Conservation (phyloP, 371 early-diverging fungal genomes). For the Apophysomyces trapeziformis region DNA sequence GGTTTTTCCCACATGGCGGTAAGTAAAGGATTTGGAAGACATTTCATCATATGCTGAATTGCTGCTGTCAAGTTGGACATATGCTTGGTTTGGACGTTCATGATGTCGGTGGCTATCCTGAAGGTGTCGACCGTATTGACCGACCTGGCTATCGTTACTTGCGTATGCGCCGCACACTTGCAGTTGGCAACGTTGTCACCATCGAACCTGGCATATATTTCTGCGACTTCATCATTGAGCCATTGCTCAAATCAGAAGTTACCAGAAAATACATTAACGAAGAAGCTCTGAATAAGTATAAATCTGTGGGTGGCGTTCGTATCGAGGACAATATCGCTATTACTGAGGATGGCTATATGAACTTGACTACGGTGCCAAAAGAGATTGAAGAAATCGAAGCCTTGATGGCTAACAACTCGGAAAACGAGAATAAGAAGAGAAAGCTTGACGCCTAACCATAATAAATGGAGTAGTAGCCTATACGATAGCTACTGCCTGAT, state of each 20-base stretch:
- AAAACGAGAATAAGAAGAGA: constrained; percentile 1
- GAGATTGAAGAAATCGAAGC: constrained; percentile 76
- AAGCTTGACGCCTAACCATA: neutral
- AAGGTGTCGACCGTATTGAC: constrained; percentile 76
- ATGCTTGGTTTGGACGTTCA: constrained; percentile 85
- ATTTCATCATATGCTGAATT: constrained; percentile 17
- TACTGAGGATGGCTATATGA: constrained; percentile 69
- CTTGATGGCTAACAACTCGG: constrained; percentile 29
- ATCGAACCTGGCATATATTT: constrained; percentile 92
- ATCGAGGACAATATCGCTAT: constrained; percentile 91
- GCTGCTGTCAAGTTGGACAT: constrained; percentile 49
- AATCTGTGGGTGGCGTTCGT: constrained; percentile 88
- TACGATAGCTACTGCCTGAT: neutral
- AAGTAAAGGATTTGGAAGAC: constrained; percentile 29
- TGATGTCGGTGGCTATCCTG: constrained; percentile 90
- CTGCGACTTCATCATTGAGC: constrained; percentile 62
- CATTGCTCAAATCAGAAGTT: constrained; percentile 58
- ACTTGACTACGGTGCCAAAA: constrained; percentile 80
- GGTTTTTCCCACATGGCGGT: constrained; percentile 93
- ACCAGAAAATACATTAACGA: constrained; percentile 72
- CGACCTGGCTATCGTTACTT: constrained; percentile 86
- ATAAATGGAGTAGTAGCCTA: neutral
- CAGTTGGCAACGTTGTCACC: constrained; percentile 86
- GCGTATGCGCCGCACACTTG: constrained; percentile 83
- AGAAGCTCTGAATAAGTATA: constrained; percentile 70